phyloP scores from a whole-genome alignment of 352 stramenopile species.

The Phytophthora cryptogea region DNA sequence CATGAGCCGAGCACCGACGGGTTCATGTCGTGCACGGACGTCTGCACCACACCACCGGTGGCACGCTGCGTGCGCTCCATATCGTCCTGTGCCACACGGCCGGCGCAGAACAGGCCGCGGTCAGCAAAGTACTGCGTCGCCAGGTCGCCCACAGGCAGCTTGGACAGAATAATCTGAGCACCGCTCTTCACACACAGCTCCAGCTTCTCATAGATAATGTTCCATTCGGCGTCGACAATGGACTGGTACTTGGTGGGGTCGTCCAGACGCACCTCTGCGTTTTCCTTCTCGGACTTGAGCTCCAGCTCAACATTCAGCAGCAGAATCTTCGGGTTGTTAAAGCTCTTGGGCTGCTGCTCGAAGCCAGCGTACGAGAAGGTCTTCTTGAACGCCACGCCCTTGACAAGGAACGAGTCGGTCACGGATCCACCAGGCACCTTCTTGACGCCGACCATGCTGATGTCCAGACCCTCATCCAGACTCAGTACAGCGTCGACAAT shows the following conservation, averaged over 20 bases:
- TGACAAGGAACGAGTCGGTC: slow-evolving; percentile 97
- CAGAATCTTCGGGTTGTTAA: slow-evolving; percentile 96
- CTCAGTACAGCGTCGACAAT: slow-evolving; percentile 96
- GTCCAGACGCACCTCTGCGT: slow-evolving; percentile 97
- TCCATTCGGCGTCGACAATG: slow-evolving; percentile 99
- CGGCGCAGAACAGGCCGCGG: slow-evolving; percentile 97
- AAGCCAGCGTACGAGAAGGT: slow-evolving; percentile 99
- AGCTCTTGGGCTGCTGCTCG: slow-evolving; percentile 99
- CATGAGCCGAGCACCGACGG: slow-evolving; percentile 93
- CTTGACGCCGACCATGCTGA: slow-evolving; percentile 97
- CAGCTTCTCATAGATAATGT: slow-evolving; percentile 99
- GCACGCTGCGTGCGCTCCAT: slow-evolving; percentile 96
- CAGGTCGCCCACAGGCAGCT: slow-evolving; percentile 95
- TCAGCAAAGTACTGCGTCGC: slow-evolving; percentile 99
- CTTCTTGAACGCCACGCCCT: slow-evolving; percentile 99
- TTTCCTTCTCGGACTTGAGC: slow-evolving; percentile 99
- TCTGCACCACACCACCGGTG: slow-evolving; percentile 95
- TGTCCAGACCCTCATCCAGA: slow-evolving; percentile 89
- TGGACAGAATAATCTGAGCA: slow-evolving; percentile 98
- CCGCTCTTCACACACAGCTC: slow-evolving; percentile 90
- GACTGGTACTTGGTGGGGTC: slow-evolving; percentile 98
- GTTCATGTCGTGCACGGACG: slow-evolving; percentile 93
- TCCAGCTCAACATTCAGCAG: slow-evolving; percentile 99
- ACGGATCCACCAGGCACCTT: slow-evolving; percentile 98
- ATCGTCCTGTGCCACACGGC: slow-evolving; percentile 96